A percentile compares a stretch with the other conserved stretches of the same genome.
These are phyloP conservation scores for Pythium aphanidermatum DNA, from an alignment of 352 stramenopile species.

Conservation along the genomic window DNA sequence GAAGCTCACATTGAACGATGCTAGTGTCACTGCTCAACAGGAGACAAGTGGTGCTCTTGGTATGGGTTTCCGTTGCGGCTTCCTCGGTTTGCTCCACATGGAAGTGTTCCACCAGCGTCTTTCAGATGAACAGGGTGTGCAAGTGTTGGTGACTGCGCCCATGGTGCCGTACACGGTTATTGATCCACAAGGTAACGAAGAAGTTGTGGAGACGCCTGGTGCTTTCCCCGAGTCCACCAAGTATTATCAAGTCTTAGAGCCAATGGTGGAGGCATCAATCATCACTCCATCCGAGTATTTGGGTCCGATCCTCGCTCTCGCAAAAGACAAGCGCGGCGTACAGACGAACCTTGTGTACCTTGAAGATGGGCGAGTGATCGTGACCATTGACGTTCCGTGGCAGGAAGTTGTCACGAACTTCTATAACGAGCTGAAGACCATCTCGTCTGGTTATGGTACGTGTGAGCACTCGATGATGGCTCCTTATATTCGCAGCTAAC, in stretches of 20 bases:
- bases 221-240: slow-evolving; percentile 81
- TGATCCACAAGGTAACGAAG: slow-evolving; percentile 33
- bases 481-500: neutral
- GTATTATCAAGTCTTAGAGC: slow-evolving; percentile 90
- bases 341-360: slow-evolving; percentile 93
- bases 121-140: slow-evolving; percentile 95
- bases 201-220: slow-evolving; percentile 65
- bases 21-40: slow-evolving; percentile 92
- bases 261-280: slow-evolving; percentile 95
- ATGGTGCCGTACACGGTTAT: slow-evolving; percentile 97
- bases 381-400: slow-evolving; percentile 95
- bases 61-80: slow-evolving; percentile 96
- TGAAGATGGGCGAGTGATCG: slow-evolving; percentile 92
- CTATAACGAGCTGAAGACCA: slow-evolving; percentile 97
- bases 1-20: slow-evolving; percentile 97
- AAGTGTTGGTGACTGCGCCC: slow-evolving; percentile 97
- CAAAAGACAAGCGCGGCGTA: slow-evolving; percentile 87
- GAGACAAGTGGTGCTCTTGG: slow-evolving; percentile 94
- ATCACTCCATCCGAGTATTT: slow-evolving; percentile 95
- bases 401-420: slow-evolving; percentile 99
- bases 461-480: neutral
- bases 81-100: slow-evolving; percentile 97
- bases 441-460: slow-evolving; percentile 93
- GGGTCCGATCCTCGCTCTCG: slow-evolving; percentile 92
- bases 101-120: slow-evolving; percentile 98